Base-by-base conservation (phyloP, 2,329 filamentous ascomycete species). In the Monilinia polystroma region DNA sequence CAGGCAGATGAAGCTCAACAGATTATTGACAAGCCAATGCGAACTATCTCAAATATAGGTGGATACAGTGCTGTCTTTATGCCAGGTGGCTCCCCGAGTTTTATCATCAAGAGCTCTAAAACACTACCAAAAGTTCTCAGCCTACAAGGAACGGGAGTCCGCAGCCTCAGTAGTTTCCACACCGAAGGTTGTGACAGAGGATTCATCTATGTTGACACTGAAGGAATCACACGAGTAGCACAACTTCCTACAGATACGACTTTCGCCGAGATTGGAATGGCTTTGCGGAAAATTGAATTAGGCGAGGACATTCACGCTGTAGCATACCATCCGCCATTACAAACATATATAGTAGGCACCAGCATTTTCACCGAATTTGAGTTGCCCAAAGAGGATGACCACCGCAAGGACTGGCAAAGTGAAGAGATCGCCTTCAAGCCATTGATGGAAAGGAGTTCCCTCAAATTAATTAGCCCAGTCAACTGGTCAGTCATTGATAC, bases 61-160 rank as follows among this genome's bases (percentile, higher is more conserved):
- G 92, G 92, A 3, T 93, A 93, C 76, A 89, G 87, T 74, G 85
- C 90, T 1, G 88, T 98, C 1, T 95, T 97, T 75, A 83, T 97
- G 60, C 88, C 92, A 0, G 93, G 94, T 0, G 78, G 84, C 4
- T 92, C 92, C 0, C 90, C 94, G 0, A 89, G 87, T 67, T 93
- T 98, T 76, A 80, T 99, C 55, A 77, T 97, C 54, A 96, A 91
- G 74, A 92, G 92, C 58, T 85, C 92, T 47, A 90, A 92, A 71
- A 93, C 89, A 63, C 79, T 84, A 6, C 93, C 94, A 0, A 88
- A 87, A 71, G 85, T 97, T 18, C 78, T 96, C n/a, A 84, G 86
- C 14, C 80, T 97, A 1, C 86, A 89, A 68, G 89, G 90, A 0
- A 81, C 83, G 18, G 85, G 85, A 10, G 87, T 94, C 4, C 85